These are phyloP conservation scores for Aspergillus fijiensis DNA, from an alignment of 2,329 filamentous ascomycete species.

Conservation along the genomic window DNA sequence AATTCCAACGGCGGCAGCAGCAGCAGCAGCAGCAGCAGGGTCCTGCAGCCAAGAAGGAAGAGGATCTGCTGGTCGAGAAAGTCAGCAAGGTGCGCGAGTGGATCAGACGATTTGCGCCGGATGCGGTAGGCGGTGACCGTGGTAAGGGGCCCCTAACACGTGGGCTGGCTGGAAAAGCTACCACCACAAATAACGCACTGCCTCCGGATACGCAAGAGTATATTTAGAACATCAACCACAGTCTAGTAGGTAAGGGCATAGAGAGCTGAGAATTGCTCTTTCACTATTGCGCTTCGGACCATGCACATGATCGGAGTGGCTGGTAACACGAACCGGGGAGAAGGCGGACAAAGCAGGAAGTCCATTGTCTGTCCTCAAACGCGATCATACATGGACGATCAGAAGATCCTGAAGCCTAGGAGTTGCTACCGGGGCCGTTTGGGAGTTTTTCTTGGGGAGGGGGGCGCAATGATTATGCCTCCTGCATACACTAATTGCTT, in stretches of 20 bases:
- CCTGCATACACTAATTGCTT: not conserved
- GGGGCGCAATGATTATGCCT: constrained; percentile 3
- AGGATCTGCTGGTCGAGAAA: constrained; percentile 60
- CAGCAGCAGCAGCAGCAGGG: not conserved
- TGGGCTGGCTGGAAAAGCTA: not conserved
- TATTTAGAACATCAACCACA: not conserved
- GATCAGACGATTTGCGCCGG: constrained; percentile 67
- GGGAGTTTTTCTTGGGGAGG: not conserved
- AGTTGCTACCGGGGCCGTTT: too few species aligned
- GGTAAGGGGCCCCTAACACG: not conserved
- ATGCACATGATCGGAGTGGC: not conserved
- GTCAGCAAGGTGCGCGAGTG: constrained; percentile 69
- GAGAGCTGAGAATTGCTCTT: not conserved
- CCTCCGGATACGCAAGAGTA: constrained; percentile 40
- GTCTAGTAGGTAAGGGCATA: not conserved
- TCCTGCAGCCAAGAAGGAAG: constrained; percentile 24
- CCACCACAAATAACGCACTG: constrained; percentile 15
- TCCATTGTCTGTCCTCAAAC: not conserved
- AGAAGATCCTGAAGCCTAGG: not conserved
- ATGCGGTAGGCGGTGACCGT: constrained; percentile 29
- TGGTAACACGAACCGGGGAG: not conserved
- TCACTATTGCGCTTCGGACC: not conserved
- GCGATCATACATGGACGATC: not conserved
- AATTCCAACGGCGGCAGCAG: constrained; percentile 1
- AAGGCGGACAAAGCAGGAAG: not conserved